Evolutionary conservation across 78 protist genomes (phyloP).

Genomic region (Diacronema lutheri): DNA sequence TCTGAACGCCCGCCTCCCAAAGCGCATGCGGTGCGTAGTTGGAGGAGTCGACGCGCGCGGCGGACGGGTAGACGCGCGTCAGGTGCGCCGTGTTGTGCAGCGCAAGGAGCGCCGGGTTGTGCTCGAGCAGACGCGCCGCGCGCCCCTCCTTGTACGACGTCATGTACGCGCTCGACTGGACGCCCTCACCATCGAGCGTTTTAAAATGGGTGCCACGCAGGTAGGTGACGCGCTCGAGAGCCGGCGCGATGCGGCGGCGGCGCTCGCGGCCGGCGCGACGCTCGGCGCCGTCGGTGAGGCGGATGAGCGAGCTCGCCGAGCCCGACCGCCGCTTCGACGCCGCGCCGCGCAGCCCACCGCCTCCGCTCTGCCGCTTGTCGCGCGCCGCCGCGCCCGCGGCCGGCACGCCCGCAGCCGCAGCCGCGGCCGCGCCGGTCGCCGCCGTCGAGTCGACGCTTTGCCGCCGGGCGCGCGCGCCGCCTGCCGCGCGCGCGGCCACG

Average conservation of each 20-base stretch:
- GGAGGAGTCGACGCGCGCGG: not conserved
- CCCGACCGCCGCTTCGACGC: not conserved
- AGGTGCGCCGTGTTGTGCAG: not conserved
- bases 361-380: too few relatives aligned
- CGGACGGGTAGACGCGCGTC: not conserved
- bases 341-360: not conserved
- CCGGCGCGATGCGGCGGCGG: not conserved
- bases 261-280: not conserved
- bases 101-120: not conserved
- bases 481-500: too few relatives aligned
- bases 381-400: too few relatives aligned
- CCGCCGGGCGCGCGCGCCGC: too few relatives aligned
- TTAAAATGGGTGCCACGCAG: not conserved
- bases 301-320: not conserved
- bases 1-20: slow-evolving; percentile 38
- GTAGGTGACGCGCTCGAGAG: not conserved
- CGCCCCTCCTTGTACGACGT: not conserved
- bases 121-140: not conserved
- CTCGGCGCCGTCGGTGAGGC: not conserved
- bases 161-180: not conserved
- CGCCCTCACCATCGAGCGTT: not conserved
- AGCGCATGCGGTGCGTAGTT: not conserved
- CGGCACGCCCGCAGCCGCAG: too few relatives aligned
- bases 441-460: too few relatives aligned
- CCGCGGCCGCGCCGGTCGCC: too few relatives aligned